These are phyloP conservation scores for Anthoceros angustus DNA, from an alignment of 225 moss, liverwort and hornwort species.

Conservation along the genomic window DNA sequence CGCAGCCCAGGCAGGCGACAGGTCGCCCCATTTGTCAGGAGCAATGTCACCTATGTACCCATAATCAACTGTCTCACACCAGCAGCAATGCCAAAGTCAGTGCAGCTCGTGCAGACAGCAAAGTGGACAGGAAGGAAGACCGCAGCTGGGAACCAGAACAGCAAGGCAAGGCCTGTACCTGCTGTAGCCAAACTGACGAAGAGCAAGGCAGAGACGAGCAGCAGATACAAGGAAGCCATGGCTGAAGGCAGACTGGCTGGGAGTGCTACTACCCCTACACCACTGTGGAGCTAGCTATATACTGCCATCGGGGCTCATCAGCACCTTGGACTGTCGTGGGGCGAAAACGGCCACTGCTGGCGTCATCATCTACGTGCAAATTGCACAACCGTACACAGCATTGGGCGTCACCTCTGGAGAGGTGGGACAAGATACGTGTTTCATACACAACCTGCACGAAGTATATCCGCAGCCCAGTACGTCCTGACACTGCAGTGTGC, in stretches of 20 bases:
- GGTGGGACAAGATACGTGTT: no score
- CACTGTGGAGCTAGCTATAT: background rate
- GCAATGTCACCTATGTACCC: background rate
- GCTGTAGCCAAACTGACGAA: background rate
- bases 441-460: no score
- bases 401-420: no score
- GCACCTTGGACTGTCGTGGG: no score
- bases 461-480: no score
- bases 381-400: no score
- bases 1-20: constrained; percentile 16
- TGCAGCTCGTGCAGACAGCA: background rate
- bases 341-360: no score
- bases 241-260: background rate
- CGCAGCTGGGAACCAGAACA: background rate
- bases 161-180: background rate
- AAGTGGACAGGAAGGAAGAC: background rate
- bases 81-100: background rate
- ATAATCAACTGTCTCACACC: background rate
- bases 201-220: background rate
- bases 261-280: background rate
- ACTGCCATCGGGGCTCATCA: background rate
- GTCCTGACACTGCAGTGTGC: no score
- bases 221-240: background rate
- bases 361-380: no score
- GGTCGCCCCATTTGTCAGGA: constrained; percentile 20